These are phyloP conservation scores for Larix kaempferi DNA, from an alignment of 75 land plant species.

Conservation along the genomic window DNA sequence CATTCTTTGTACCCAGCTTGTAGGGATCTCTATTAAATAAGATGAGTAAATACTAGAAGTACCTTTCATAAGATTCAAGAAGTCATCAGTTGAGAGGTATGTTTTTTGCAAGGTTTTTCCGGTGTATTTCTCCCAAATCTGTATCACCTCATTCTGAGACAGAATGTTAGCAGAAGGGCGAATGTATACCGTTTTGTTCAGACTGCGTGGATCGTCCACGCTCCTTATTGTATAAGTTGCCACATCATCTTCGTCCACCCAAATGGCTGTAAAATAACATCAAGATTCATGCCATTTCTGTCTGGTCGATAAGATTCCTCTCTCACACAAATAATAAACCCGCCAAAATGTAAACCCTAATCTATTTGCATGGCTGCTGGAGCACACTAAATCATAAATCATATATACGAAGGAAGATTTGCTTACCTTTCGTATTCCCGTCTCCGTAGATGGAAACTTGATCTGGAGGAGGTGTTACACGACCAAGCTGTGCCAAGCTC, in stretches of 20 bases:
- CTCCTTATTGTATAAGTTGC: slow-evolving; percentile 52
- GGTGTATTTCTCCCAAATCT: slow-evolving; percentile 45
- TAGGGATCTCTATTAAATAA: no score
- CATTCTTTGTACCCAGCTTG: no score
- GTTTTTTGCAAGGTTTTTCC: slow-evolving; percentile 41
- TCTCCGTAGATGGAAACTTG: slow-evolving; percentile 26
- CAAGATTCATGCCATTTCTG: no score
- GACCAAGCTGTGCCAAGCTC: slow-evolving; percentile 26
- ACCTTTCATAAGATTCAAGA: slow-evolving; percentile 9
- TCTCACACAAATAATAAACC: no score
- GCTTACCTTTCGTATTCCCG: slow-evolving; percentile 36
- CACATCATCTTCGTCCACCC: slow-evolving; percentile 57
- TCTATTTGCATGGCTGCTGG: no score
- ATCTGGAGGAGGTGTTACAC: slow-evolving; percentile 17
- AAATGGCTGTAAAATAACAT: slow-evolving; percentile 25
- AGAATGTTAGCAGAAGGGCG: slow-evolving; percentile 44
- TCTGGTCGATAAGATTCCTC: no score
- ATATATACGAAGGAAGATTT: no score
- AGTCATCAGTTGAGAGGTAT: slow-evolving; percentile 32
- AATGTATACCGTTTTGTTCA: slow-evolving; percentile 52
- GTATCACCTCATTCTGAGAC: slow-evolving; percentile 49
- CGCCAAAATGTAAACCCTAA: no score
- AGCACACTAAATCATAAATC: no score
- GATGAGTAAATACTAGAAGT: no score
- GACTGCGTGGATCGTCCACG: slow-evolving; percentile 48